phyloP scores from a whole-genome alignment of 805 yeast species.

The Hanseniaspora guilliermondii region DNA sequence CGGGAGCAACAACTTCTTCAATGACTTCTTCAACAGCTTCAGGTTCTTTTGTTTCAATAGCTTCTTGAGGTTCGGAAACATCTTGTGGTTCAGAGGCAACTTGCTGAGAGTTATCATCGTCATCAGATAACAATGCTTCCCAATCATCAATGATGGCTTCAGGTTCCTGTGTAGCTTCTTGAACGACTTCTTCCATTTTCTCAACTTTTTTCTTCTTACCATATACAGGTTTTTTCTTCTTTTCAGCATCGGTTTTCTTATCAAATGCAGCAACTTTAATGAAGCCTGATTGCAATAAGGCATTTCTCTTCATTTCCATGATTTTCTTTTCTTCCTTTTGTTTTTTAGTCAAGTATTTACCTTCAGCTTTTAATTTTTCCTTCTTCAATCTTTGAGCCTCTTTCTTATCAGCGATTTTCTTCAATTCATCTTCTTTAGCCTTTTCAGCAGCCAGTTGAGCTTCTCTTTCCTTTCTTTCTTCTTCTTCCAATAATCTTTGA shows the following conservation, averaged over 20 bases:
- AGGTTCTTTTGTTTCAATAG: constrained; percentile 19
- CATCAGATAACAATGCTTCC: constrained; percentile 60
- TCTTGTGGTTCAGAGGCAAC: constrained; percentile 38
- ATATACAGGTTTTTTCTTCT: constrained; percentile 43
- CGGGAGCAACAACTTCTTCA: constrained; percentile 24
- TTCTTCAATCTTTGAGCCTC: constrained; percentile 78
- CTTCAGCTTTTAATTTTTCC: constrained; percentile 91
- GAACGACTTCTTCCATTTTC: constrained; percentile 23
- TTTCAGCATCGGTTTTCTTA: constrained; percentile 18
- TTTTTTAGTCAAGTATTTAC: constrained; percentile 83
- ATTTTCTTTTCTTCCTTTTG: constrained; percentile 85
- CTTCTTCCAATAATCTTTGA: constrained; percentile 62
- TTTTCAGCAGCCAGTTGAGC: constrained; percentile 36
- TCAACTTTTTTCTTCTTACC: constrained; percentile 53
- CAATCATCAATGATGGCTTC: constrained; percentile 70
- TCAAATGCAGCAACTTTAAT: constrained; percentile 64
- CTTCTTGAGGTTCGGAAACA: neutral
- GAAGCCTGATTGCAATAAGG: constrained; percentile 60
- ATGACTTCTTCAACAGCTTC: constrained; percentile 14
- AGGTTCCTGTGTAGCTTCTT: constrained; percentile 31
- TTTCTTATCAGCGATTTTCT: constrained; percentile 46
- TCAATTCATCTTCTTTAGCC: constrained; percentile 43
- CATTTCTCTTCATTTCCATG: constrained; percentile 80
- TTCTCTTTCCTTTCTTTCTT: constrained; percentile 37
- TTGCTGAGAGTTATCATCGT: constrained; percentile 45